phyloP scores from a whole-genome alignment of 2,329 filamentous ascomycete species.

The Atkinsonella texensis region DNA sequence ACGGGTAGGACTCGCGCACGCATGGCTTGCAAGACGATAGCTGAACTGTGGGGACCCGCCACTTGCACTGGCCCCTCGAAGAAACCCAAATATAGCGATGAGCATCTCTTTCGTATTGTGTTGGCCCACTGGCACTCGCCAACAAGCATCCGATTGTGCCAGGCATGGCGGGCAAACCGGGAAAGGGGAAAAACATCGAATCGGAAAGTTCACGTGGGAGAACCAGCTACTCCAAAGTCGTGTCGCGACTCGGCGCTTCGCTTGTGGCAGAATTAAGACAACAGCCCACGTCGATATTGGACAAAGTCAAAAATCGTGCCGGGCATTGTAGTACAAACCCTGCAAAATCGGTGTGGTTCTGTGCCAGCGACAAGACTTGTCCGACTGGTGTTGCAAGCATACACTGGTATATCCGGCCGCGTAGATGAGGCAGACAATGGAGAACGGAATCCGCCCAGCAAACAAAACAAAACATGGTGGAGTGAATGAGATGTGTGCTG shows the following conservation, averaged over 20 bases:
- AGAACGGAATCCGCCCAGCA: neutral
- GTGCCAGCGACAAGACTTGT: neutral
- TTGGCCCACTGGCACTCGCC: neutral
- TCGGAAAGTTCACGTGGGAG: too few species aligned
- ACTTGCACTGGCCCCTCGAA: neutral
- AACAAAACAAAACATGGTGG: neutral
- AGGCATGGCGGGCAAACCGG: neutral
- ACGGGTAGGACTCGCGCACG: slow-evolving; percentile 4
- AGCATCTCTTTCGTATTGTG: neutral
- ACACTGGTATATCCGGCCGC: neutral
- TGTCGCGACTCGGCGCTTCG: neutral
- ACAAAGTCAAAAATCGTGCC: neutral
- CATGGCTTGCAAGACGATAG: slow-evolving; percentile 7
- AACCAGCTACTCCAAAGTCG: too few species aligned
- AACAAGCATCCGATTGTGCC: neutral
- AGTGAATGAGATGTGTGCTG: neutral
- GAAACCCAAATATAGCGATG: neutral
- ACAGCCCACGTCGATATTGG: neutral
- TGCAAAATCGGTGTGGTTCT: neutral
- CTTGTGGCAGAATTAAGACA: neutral
- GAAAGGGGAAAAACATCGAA: neutral
- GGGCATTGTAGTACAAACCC: neutral
- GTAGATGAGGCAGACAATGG: neutral
- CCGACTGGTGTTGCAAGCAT: neutral
- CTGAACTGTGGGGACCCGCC: slow-evolving; percentile 1